Evolutionary conservation across 2,329 filamentous ascomycete genomes (phyloP), one percentile per base, ranked within the genome.

Genomic region (Thielaviopsis ethacetica): DNA sequence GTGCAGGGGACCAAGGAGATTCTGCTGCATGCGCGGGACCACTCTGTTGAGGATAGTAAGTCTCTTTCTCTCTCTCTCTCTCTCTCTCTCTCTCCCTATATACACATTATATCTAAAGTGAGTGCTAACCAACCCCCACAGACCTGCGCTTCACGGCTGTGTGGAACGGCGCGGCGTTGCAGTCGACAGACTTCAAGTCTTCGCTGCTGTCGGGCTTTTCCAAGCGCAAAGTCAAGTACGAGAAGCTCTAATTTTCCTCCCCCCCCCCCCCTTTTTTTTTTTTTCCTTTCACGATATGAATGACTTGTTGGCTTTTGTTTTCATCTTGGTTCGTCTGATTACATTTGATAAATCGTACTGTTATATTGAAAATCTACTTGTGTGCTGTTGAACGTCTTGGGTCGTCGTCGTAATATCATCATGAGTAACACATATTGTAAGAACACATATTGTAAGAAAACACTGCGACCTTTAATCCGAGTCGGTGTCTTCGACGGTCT

Each of bases 1-100:
- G 86, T 91, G 63, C 82, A 89, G 73, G 85, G 87, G 5, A 95
- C 90, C 9, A 95, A 95, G 75, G 86, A 93, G 72, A 71, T 95
- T 62, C 68, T 95, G 67, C 90, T 93, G 70, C 88, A 85, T 67
- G 86, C 84, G 38, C 78, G 88, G 65, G 91, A 95, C 69, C 82
- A 90, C 68, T 76, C 78, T 1, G 81, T 95, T 27, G 80, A 79
- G 53, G 89, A 95, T 65, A 88, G 84, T 84, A 69, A 67, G 80
- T 76, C n/a, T n/a, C n/a, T 38, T 30, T 53, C 26, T n/a, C n/a
- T 26, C n/a, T 15, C 13, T 7, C 13, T 7, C 30, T 9, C 30
- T 9, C n/a, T 53, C 26, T n/a, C n/a, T 26, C n/a, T 15, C 13
- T 7, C 13, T 7, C 30, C 30, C 30, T 9, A 34, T 34, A 12